Base-by-base conservation (phyloP, 805 yeast species). In the Ogataea pilisensis region DNA sequence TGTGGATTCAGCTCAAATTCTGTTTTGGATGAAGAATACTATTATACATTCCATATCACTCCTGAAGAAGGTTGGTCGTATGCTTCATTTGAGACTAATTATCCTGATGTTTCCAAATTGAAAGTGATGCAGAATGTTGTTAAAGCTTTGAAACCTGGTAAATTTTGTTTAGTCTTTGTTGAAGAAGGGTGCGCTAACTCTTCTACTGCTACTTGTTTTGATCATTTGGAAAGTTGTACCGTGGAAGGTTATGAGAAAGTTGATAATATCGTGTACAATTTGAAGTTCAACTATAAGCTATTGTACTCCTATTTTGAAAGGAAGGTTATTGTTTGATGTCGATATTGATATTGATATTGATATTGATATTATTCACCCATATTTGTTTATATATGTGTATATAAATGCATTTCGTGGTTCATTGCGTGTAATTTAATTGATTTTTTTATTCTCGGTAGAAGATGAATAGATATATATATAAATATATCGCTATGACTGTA, bases 1-100 rank as follows among this genome's bases (percentile, higher is more conserved):
- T 91, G 98, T 61, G 99, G 99, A 7, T 91, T 80, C 57, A 87
- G 96, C 2, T 86, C 96, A 34, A 91, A 91, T 62, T 82, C 95
- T 16, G 69, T 90, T 29, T 61, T 84, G 34, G 69, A 77, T 34
- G 75, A 71, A 31, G 72, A 75, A 51, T 78, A 78, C 56, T 63
- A 72, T 51, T 84, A 82, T 60, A 91, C 97, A 8, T 70, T 90
- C 43, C 98, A 93, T 60, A 85, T 93, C 31, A 93, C 99, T 0
- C 98, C 98, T 0, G 98, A 93, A 60, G 60, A 70, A 18, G 95
- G 91, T 28, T 91, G 95, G 88, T 87, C 96, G 5, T 91, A 91
- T 63, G 98, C 98, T 4, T 85, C 95, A 8, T 93, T 93, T 62
- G 98, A 93, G 61, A 80, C 96, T 17, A 91, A 87, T 61, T 86